These are phyloP conservation scores for Parathielavia hyrcaniae DNA, from an alignment of 495 filamentous ascomycete genomes.

Conservation along the genomic window DNA sequence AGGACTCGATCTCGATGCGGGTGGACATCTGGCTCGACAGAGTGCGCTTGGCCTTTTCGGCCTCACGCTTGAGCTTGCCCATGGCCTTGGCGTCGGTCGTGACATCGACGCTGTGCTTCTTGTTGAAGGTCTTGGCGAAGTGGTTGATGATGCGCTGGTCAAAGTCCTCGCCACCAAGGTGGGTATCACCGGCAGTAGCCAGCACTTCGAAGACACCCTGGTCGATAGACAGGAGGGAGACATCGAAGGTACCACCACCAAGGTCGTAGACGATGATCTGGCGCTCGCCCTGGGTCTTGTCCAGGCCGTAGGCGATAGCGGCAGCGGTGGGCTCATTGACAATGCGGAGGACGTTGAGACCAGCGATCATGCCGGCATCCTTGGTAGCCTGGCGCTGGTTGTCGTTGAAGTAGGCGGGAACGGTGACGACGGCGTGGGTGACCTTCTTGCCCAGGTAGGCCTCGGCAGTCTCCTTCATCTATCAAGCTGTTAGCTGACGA, in stretches of 20 bases:
- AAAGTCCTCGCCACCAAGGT: constrained; percentile 99
- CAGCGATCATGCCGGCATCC: constrained; percentile 90
- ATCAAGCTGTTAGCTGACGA: constrained; percentile 9
- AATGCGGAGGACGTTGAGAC: constrained; percentile 93
- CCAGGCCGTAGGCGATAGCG: constrained; percentile 81
- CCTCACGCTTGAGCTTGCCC: constrained; percentile 99
- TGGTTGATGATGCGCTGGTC: constrained; percentile 97
- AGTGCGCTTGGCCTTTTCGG: constrained; percentile 99
- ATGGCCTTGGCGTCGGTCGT: constrained; percentile 96
- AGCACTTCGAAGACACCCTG: constrained; percentile 96
- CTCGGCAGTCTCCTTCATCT: constrained; percentile 96
- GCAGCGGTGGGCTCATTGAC: constrained; percentile 93
- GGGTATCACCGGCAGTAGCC: constrained; percentile 98
- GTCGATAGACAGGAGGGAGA: constrained; percentile 94
- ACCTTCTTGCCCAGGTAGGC: constrained; percentile 90
- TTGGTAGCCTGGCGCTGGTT: constrained; percentile 97
- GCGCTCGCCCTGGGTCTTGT: constrained; percentile 78
- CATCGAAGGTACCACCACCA: constrained; percentile 99
- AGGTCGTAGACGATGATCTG: constrained; percentile 97
- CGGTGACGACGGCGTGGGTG: constrained; percentile 93
- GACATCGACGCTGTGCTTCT: constrained; percentile 90
- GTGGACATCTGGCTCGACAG: constrained; percentile 98
- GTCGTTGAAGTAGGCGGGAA: constrained; percentile 99
- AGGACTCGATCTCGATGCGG: constrained; percentile 95
- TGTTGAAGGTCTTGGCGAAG: constrained; percentile 98